Conservation (phyloP, 257 asterid species). For the Ocimum tenuiflorum region DNA sequence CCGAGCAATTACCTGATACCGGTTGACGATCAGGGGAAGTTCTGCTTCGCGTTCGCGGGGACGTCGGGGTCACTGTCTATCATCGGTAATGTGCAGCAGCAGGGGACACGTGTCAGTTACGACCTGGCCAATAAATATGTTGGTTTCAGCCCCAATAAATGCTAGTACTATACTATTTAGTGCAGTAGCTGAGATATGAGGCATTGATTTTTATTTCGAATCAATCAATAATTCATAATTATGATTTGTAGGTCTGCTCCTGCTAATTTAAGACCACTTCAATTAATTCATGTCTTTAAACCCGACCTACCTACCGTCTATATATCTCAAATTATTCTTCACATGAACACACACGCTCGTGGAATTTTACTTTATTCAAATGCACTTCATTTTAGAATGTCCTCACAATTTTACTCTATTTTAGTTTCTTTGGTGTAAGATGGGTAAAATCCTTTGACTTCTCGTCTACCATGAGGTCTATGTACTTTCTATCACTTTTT, state of each 20-base stretch:
- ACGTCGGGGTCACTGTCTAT: constrained; percentile 50
- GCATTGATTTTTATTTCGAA: neutral
- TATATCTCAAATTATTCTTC: neutral
- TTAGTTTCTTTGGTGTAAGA: too few relatives aligned
- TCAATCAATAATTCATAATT: neutral
- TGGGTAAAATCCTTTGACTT: too few relatives aligned
- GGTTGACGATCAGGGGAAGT: constrained; percentile 54
- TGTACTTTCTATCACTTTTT: too few relatives aligned
- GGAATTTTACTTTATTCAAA: too few relatives aligned
- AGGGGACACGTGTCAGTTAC: constrained; percentile 89
- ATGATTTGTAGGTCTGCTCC: constrained; percentile 2
- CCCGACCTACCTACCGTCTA: neutral
- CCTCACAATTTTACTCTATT: too few relatives aligned
- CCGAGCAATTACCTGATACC: too few relatives aligned
- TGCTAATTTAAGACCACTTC: neutral
- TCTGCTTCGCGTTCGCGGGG: constrained; percentile 81
- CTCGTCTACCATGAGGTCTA: too few relatives aligned
- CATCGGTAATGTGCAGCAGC: constrained; percentile 88
- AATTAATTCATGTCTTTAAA: neutral
- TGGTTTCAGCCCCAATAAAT: constrained; percentile 80
- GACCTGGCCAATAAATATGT: constrained; percentile 50
- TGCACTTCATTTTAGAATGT: too few relatives aligned
- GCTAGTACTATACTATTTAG: constrained; percentile 25
- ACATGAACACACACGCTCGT: too few relatives aligned
- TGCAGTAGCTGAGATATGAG: neutral